Percentiles rank a stretch among this genome's conserved stretches.
Evolutionary conservation across 2,329 filamentous ascomycete genomes (phyloP).

Genomic region (Sarocladium strictum): DNA sequence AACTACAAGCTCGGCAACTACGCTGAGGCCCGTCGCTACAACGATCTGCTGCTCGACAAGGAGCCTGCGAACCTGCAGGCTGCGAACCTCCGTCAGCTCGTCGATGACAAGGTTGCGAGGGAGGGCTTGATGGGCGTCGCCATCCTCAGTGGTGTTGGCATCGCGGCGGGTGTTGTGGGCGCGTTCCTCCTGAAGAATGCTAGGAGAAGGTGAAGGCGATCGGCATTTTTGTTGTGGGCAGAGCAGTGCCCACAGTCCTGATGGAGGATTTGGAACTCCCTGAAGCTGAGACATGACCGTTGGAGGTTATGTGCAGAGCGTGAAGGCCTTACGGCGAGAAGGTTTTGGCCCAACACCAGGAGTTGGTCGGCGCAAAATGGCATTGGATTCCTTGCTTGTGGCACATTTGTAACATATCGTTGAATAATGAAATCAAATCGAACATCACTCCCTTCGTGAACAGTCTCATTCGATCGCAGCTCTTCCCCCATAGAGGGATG

Average conservation of each 20-base stretch:
- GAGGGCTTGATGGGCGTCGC: conserved; percentile 92
- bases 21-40: conserved; percentile 88
- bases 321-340: not conserved
- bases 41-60: conserved; percentile 83
- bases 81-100: conserved; percentile 74
- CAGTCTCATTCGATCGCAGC: too few relatives aligned
- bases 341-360: not conserved
- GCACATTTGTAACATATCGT: not conserved
- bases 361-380: conserved; percentile 4
- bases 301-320: not conserved
- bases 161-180: conserved; percentile 89
- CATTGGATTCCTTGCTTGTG: not conserved
- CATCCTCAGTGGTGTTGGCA: conserved; percentile 86
- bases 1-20: conserved; percentile 99
- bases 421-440: not conserved
- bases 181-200: conserved; percentile 77
- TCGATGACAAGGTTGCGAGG: conserved; percentile 93
- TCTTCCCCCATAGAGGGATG: too few relatives aligned
- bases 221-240: not conserved
- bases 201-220: conserved; percentile 43
- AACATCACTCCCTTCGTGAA: not conserved
- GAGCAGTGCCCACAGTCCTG: too few relatives aligned
- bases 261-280: too few relatives aligned
- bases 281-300: not conserved
- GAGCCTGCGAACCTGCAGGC: conserved; percentile 91